Conservation (phyloP, 495 filamentous ascomycete genomes). For the Penicillium diatomitis region DNA sequence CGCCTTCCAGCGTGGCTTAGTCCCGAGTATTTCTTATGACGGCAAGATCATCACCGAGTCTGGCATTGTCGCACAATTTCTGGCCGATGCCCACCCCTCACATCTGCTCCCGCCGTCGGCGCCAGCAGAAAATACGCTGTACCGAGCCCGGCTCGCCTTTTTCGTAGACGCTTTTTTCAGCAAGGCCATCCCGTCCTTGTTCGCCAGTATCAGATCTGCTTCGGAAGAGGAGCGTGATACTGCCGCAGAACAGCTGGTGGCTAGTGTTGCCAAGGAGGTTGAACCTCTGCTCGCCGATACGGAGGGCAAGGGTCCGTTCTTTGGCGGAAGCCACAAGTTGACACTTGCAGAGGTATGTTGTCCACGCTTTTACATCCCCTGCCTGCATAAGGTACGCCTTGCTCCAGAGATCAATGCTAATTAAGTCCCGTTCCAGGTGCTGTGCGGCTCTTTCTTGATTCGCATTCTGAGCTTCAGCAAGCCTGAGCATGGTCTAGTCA, state of each 20-base stretch:
- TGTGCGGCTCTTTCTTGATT: slow-evolving; percentile 59
- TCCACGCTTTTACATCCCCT: not conserved
- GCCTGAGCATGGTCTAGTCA: slow-evolving; percentile 40
- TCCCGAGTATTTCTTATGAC: slow-evolving; percentile 63
- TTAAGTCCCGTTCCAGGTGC: slow-evolving; percentile 30
- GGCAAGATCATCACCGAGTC: slow-evolving; percentile 67
- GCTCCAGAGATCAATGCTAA: not conserved
- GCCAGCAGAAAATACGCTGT: slow-evolving; percentile 34
- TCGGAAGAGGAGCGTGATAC: slow-evolving; percentile 29
- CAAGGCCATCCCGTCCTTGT: slow-evolving; percentile 47
- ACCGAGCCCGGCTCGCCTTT: slow-evolving; percentile 61
- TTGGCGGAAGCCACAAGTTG: slow-evolving; percentile 65
- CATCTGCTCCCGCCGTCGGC: slow-evolving; percentile 35
- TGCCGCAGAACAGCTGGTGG: slow-evolving; percentile 29
- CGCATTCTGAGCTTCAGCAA: slow-evolving; percentile 45
- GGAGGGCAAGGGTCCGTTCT: slow-evolving; percentile 60
- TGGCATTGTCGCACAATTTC: slow-evolving; percentile 65
- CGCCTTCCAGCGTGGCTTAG: slow-evolving; percentile 53
- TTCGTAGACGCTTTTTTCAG: slow-evolving; percentile 67
- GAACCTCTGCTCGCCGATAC: slow-evolving; percentile 51
- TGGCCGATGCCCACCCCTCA: slow-evolving; percentile 49
- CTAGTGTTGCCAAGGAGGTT: slow-evolving; percentile 58
- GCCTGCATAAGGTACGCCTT: not conserved
- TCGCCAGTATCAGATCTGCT: slow-evolving; percentile 30
- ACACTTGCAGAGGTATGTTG: slow-evolving; percentile 66